Evolutionary conservation across 2,329 filamentous ascomycete species (phyloP).

Genomic region (Curvularia lunata): DNA sequence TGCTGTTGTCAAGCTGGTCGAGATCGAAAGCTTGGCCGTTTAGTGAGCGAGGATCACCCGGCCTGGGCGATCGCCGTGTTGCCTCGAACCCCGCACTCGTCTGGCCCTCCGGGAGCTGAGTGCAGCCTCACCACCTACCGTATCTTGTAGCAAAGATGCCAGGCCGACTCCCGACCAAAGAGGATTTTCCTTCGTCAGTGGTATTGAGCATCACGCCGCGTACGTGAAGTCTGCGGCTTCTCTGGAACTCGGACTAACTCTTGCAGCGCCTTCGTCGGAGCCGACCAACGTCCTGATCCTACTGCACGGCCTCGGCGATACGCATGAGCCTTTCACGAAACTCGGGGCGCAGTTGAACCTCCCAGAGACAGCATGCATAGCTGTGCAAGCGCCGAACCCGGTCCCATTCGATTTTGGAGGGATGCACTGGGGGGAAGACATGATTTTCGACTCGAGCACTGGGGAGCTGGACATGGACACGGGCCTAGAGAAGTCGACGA

Average conservation of each 20-base stretch:
- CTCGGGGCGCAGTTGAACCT: slow-evolving; percentile 74
- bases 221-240: slow-evolving; percentile 39
- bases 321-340: slow-evolving; percentile 68
- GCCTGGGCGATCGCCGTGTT: slow-evolving; percentile 8
- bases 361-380: slow-evolving; percentile 77
- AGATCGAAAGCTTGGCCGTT: slow-evolving; percentile 20
- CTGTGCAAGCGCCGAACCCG: slow-evolving; percentile 72
- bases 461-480: slow-evolving; percentile 62
- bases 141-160: slow-evolving; percentile 42
- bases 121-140: slow-evolving; percentile 23
- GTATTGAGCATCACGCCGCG: slow-evolving; percentile 54
- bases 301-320: slow-evolving; percentile 85
- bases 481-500: slow-evolving; percentile 55
- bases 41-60: slow-evolving; percentile 29
- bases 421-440: slow-evolving; percentile 68
- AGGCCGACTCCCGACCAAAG: slow-evolving; percentile 51
- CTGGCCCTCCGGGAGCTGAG: slow-evolving; percentile 20
- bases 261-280: slow-evolving; percentile 53
- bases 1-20: neutral
- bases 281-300: slow-evolving; percentile 79
- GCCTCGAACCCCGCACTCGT: neutral
- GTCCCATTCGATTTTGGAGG: slow-evolving; percentile 73
- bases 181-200: slow-evolving; percentile 52
- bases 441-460: slow-evolving; percentile 60
- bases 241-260: slow-evolving; percentile 23